Evolutionary conservation across 2,329 filamentous ascomycete species (phyloP).

Genomic region (Mycosphaerella sp.): DNA sequence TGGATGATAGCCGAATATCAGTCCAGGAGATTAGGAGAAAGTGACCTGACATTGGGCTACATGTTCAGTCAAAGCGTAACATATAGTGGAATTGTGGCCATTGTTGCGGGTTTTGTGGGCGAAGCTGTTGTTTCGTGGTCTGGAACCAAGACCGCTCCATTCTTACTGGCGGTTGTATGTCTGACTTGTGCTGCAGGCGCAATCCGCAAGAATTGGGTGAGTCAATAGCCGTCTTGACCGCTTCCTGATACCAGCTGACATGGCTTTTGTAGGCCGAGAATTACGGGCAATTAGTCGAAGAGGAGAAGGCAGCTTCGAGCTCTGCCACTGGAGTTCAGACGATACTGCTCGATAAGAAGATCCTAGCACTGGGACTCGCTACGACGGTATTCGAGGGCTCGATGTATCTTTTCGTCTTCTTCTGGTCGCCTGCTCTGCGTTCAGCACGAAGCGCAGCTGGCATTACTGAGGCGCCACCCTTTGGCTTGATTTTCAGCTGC

Average conservation of each 20-base stretch:
- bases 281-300: constrained; percentile 36
- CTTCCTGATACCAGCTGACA: neutral
- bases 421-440: constrained; percentile 53
- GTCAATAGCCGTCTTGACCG: constrained; percentile 15
- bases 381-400: constrained; percentile 56
- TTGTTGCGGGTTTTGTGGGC: constrained; percentile 48
- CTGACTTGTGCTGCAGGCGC: constrained; percentile 41
- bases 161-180: constrained; percentile 42
- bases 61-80: constrained; percentile 51
- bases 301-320: constrained; percentile 5
- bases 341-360: constrained; percentile 38
- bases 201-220: constrained; percentile 47
- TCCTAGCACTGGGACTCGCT: constrained; percentile 47
- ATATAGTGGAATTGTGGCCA: constrained; percentile 52
- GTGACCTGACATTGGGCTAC: constrained; percentile 42
- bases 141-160: constrained; percentile 49
- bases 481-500: constrained; percentile 51
- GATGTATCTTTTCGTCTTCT: constrained; percentile 59
- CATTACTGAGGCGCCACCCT: constrained; percentile 28
- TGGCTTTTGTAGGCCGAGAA: constrained; percentile 43
- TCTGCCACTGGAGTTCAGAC: constrained; percentile 3
- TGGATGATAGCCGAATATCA: constrained; percentile 57
- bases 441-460: constrained; percentile 8
- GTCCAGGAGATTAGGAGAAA: constrained; percentile 35
- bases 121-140: constrained; percentile 46